phyloP scores from a whole-genome alignment of 805 yeast species.

The Schwanniomyces vanrijiae region DNA sequence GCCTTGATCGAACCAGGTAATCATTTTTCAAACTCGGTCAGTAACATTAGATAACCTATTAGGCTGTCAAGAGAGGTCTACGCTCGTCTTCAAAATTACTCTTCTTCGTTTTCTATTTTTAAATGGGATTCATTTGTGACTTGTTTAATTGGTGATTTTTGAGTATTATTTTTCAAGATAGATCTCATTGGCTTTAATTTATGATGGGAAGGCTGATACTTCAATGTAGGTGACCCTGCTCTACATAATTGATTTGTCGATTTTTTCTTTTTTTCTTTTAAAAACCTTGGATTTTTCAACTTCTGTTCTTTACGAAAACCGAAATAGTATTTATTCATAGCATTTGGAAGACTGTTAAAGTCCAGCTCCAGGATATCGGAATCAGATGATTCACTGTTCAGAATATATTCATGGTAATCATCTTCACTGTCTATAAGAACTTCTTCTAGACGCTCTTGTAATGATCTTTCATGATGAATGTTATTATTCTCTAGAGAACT shows the following conservation, averaged over 20 bases:
- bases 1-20: too few species aligned
- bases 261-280: conserved; percentile 3
- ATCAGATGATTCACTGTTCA: conserved; percentile 9
- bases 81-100: neutral
- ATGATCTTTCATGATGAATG: neutral
- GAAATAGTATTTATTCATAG: conserved; percentile 9
- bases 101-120: neutral
- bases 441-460: neutral
- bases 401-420: neutral
- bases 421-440: neutral
- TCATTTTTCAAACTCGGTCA: too few species aligned
- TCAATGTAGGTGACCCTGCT: conserved; percentile 33
- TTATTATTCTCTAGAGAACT: neutral
- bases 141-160: neutral
- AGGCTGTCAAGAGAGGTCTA: neutral
- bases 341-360: conserved; percentile 4
- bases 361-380: conserved; percentile 7
- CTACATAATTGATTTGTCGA: conserved; percentile 3
- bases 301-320: conserved; percentile 9
- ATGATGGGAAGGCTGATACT: conserved; percentile 44
- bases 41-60: neutral
- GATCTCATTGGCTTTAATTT: conserved; percentile 40
- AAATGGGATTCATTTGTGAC: too few species aligned
- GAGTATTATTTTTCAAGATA: conserved; percentile 28
- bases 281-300: conserved; percentile 10